A percentile compares a stretch with the other conserved stretches of the same genome.
Evolutionary conservation across 306 rosid species (phyloP).

Genomic region (Echinosophora koreensis): DNA sequence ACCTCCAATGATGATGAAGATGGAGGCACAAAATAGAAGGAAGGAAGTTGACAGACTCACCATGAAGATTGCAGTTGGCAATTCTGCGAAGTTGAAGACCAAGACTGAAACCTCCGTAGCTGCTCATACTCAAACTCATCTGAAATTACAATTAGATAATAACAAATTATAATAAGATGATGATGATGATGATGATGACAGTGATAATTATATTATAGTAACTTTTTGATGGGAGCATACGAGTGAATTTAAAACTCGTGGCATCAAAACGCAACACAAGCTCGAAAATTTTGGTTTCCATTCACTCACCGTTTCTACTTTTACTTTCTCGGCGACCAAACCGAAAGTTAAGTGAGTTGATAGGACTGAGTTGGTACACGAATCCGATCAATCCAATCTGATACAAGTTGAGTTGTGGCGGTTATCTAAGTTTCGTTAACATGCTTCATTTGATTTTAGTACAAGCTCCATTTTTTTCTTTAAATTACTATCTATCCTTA

Average conservation of each 20-base stretch:
- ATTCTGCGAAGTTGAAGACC: slow-evolving; percentile 41
- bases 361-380: not conserved
- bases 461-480: too few species aligned
- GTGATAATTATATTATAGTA: not conserved
- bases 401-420: slow-evolving; percentile 1
- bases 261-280: not conserved
- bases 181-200: too few species aligned
- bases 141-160: slow-evolving; percentile 13
- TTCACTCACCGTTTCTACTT: slow-evolving; percentile 6
- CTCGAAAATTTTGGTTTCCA: not conserved
- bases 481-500: too few species aligned
- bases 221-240: not conserved
- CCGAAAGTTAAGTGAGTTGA: too few species aligned
- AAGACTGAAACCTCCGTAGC: slow-evolving; percentile 37
- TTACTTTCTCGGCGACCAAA: slow-evolving; percentile 1
- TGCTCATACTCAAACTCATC: slow-evolving; percentile 54
- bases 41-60: slow-evolving; percentile 33
- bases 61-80: slow-evolving; percentile 40
- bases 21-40: not conserved
- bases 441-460: too few species aligned
- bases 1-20: not conserved
- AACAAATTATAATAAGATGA: not conserved
- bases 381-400: not conserved
- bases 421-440: slow-evolving; percentile 7
- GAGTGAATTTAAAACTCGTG: not conserved